phyloP scores from a whole-genome alignment of 2,329 filamentous ascomycete genomes.

The Pseudogymnoascus sp. region DNA sequence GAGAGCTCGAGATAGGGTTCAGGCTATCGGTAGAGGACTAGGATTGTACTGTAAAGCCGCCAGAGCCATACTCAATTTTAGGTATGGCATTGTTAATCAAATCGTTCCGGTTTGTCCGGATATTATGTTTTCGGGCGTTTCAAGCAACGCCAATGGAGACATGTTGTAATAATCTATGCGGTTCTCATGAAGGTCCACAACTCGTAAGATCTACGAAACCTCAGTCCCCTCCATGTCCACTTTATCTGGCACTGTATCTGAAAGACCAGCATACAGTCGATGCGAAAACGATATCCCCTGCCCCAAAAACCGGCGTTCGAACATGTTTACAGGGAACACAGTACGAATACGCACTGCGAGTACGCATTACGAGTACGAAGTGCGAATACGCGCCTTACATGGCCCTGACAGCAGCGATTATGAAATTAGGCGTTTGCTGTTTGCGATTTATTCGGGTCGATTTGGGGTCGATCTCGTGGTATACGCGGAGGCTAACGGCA shows the following conservation, averaged over 20 bases:
- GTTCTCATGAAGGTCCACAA: not conserved
- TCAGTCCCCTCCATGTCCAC: not conserved
- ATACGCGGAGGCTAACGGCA: not conserved
- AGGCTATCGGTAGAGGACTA: not conserved
- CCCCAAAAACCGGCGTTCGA: not conserved
- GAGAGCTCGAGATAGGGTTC: not conserved
- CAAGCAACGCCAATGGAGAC: not conserved
- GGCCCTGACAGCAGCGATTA: not conserved
- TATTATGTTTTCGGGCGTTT: not conserved
- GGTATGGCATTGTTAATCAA: not conserved
- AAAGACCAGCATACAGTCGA: not conserved
- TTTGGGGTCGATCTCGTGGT: not conserved
- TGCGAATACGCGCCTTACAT: not conserved
- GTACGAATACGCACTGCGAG: not conserved
- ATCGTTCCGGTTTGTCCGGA: not conserved
- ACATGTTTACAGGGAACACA: not conserved
- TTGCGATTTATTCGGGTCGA: not conserved
- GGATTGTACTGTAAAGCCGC: not conserved
- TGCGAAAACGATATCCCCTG: not conserved
- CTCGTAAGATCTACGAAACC: not conserved
- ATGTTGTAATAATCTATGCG: not conserved
- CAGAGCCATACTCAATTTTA: not conserved
- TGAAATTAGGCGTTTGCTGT: not conserved
- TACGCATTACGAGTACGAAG: conserved; percentile 1
- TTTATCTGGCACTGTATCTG: not conserved